Base-by-base conservation (phyloP, 805 yeast genomes). In the Kurtzmaniella cleridarum region DNA sequence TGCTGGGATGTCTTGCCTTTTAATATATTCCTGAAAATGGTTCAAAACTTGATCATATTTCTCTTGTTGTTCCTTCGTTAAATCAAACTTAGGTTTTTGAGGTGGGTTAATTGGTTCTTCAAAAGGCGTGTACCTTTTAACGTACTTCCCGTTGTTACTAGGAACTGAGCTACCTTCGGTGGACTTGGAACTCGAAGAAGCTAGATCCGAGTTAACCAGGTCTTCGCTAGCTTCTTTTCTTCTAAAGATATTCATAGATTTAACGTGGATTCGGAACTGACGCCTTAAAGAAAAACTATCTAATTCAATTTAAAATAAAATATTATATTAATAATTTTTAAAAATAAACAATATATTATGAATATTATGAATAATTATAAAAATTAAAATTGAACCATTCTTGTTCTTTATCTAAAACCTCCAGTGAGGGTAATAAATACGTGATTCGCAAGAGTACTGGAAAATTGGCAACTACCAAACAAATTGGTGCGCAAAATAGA, bases 91-190 rank as follows among this genome's bases (percentile, higher is more conserved):
- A 0, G 69, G 69, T 3, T 57, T 50, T 39, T 48, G 51, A 24
- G 61, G 50, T 5, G 69, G 66, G 38, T 60, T 51, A 12, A 64
- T 41, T 3, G 74, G 74, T 13, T 55, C 43, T 18, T 62, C 69
- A 42, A 68, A 68, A 2, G 74, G 74, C 3, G 47, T 53, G 36
- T 60, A 57, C 38, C 72, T 49, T 46, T 64, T 66, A 28, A 62
- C 53, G 32, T 52, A 57, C 23, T 48, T 50, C 34, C 45, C 48
- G 33, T 51, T 55, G 13, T 42, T 41, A 16, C 39, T 36, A 16
- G 39, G n/a, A 8, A 33, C 34, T 5, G 37, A n/a, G 35, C 47
- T 41, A 2, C 38, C 23, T 5, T 45, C 33, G 7, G 51, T 43
- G 10, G 44, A 35, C 27, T 40, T 49, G 14, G 60, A 53, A 12